Evolutionary conservation across 2,329 filamentous ascomycete genomes (phyloP), one percentile per base, ranked within the genome.

Genomic region (Talaromyces sp.): DNA sequence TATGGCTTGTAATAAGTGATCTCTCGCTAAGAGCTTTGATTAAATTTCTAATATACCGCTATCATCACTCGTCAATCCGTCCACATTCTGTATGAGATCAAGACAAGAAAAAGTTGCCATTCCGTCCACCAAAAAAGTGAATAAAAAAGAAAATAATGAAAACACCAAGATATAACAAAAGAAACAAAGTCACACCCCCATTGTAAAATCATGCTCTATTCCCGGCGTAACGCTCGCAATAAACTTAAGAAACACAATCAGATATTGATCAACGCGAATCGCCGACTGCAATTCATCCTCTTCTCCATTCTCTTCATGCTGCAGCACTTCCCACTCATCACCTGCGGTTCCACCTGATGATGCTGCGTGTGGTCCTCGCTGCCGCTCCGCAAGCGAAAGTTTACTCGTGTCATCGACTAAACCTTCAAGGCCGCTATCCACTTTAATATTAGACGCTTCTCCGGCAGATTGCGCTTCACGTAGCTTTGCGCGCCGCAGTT

Each of bases 131-230:
- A 47, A 47, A 27, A 23, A 27, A 1, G 23, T 23, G 23, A 51
- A 8, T 51, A 54, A 54, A 54, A 27, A 10, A 2, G 2, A 2
- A 27, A 27, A 30, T 16, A 27, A 23, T 23, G 33, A 10, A 33
- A 18, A 55, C 55, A 47, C 4, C 7, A 55, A 12, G 28, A 54
- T 12, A 31, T 4, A 9, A 18, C 7, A n/a, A 36, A 28, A 12
- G 10, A 40, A 59, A n/a, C 5, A 54, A 53, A 33, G 36, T 42
- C 82, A 96, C 44, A 96, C 88, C 5, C 92, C 91, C 92, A 97
- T 97, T 0, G 94, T 98, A 75, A 96, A 97, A 75, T 98, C 94
- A 76, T 97, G 92, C 78, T 98, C 94, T 76, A 99, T 98, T 55
- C 93, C 93, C 5, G 95, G 95, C 16, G 94, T 98, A 52, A 99